These are phyloP conservation scores for Gloeostereum incarnatum DNA, from an alignment of 768 basidiomycete genomes.

Conservation along the genomic window DNA sequence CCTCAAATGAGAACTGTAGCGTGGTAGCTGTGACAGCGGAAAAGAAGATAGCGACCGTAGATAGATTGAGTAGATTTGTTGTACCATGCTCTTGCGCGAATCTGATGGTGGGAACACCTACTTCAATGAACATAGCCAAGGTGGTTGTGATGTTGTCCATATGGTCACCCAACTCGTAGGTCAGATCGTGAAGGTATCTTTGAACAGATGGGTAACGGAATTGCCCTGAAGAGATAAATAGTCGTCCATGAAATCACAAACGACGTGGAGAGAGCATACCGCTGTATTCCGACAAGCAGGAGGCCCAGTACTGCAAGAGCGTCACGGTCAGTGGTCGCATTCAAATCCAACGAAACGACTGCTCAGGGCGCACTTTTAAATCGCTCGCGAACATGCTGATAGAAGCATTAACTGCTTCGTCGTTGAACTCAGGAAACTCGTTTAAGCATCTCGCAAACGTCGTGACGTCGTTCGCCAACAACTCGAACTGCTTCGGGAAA, in stretches of 20 bases:
- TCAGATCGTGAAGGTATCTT: conserved; percentile 64
- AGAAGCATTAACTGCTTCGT: conserved; percentile 64
- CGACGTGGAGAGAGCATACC: conserved; percentile 26
- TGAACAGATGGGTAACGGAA: conserved; percentile 67
- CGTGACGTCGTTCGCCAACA: conserved; percentile 54
- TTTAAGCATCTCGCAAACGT: conserved; percentile 65
- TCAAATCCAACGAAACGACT: neutral
- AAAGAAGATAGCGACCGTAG: conserved; percentile 47
- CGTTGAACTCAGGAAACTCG: conserved; percentile 72
- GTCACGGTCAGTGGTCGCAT: neutral
- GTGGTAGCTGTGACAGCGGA: conserved; percentile 26
- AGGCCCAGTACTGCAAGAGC: conserved; percentile 67
- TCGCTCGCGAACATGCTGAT: conserved; percentile 63
- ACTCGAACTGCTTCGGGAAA: conserved; percentile 57
- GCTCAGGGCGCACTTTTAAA: conserved; percentile 43
- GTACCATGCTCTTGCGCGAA: conserved; percentile 68
- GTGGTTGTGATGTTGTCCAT: conserved; percentile 59
- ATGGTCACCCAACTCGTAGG: conserved; percentile 70
- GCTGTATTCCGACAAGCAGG: conserved; percentile 55
- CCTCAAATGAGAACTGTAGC: conserved; percentile 53
- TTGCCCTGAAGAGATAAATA: conserved; percentile 35
- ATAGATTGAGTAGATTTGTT: conserved; percentile 61
- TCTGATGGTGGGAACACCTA: conserved; percentile 68
- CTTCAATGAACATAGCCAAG: conserved; percentile 67
- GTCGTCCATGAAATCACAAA: neutral